Conservation (phyloP, 2,329 filamentous ascomycete genomes). For the Emergomyces pasteurianus region DNA sequence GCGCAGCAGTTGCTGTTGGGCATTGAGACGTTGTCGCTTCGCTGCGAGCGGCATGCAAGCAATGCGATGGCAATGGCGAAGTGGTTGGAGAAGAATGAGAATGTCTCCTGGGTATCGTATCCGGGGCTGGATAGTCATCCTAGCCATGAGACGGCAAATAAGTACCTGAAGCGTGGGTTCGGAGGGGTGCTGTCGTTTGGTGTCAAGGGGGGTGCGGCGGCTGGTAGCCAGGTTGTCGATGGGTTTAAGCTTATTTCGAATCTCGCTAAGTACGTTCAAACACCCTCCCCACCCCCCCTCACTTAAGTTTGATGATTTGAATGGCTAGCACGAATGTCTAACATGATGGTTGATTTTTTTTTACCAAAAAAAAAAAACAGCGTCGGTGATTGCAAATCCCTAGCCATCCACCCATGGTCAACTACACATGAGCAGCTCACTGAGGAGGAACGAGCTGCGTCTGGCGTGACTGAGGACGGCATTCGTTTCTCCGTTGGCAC, state of each 20-base stretch:
- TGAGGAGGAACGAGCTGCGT: slow-evolving; percentile 66
- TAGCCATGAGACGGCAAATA: slow-evolving; percentile 69
- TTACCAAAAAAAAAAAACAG: slow-evolving; percentile 21
- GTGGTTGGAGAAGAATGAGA: slow-evolving; percentile 70
- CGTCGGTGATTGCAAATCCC: slow-evolving; percentile 87
- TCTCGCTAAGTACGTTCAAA: slow-evolving; percentile 57
- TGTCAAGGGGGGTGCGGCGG: slow-evolving; percentile 75
- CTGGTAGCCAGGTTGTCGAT: slow-evolving; percentile 81
- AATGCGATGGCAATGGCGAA: slow-evolving; percentile 70
- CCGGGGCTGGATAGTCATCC: slow-evolving; percentile 74
- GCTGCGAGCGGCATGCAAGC: slow-evolving; percentile 72
- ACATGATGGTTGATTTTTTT: not conserved
- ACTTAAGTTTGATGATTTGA: not conserved
- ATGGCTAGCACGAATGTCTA: not conserved
- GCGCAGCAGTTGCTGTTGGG: slow-evolving; percentile 87
- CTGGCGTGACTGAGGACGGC: slow-evolving; percentile 76
- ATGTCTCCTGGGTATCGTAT: slow-evolving; percentile 90
- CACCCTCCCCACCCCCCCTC: too few relatives aligned
- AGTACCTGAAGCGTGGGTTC: slow-evolving; percentile 72
- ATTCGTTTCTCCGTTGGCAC: slow-evolving; percentile 93
- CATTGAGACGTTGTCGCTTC: slow-evolving; percentile 76
- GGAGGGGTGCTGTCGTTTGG: slow-evolving; percentile 90
- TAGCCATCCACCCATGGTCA: slow-evolving; percentile 90
- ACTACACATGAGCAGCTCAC: slow-evolving; percentile 89
- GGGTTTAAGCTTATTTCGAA: slow-evolving; percentile 92